Conservation (phyloP, 2,329 filamentous ascomycete species). For the Ophiostoma himal-ulmi region DNA sequence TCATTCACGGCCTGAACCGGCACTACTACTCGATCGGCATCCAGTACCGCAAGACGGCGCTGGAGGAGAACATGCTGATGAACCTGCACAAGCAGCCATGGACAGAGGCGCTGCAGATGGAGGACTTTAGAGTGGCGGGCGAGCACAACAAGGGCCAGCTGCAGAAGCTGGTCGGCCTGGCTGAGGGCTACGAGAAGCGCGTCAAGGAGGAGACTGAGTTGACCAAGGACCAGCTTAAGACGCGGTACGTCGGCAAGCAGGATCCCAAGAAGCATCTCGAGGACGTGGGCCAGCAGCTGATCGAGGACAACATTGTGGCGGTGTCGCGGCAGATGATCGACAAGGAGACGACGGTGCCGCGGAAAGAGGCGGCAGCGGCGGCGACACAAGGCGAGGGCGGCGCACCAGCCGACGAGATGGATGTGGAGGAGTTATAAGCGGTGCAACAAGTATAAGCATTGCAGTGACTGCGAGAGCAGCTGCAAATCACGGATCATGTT, state of each 20-base stretch:
- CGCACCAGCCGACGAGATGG: constrained; percentile 54
- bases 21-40: constrained; percentile 99
- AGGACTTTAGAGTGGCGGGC: constrained; percentile 83
- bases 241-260: constrained; percentile 95
- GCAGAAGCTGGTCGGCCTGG: constrained; percentile 78
- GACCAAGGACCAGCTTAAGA: constrained; percentile 96
- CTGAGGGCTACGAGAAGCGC: constrained; percentile 96
- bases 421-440: constrained; percentile 46
- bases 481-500: constrained; percentile 11
- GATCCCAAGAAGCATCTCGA: constrained; percentile 99
- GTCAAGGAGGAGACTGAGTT: constrained; percentile 98
- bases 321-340: constrained; percentile 99
- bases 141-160: constrained; percentile 81
- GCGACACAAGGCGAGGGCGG: constrained; percentile 28
- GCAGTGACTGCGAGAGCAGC: not conserved
- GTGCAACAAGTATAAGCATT: not conserved
- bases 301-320: constrained; percentile 98
- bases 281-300: constrained; percentile 90
- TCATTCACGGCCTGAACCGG: constrained; percentile 95
- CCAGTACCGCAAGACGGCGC: constrained; percentile 93
- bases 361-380: constrained; percentile 51
- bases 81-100: constrained; percentile 99
- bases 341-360: constrained; percentile 91
- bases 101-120: constrained; percentile 97
- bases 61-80: constrained; percentile 99